phyloP scores from a whole-genome alignment of 2,329 filamentous ascomycete genomes.

The Stagonosporopsis vannaccii region DNA sequence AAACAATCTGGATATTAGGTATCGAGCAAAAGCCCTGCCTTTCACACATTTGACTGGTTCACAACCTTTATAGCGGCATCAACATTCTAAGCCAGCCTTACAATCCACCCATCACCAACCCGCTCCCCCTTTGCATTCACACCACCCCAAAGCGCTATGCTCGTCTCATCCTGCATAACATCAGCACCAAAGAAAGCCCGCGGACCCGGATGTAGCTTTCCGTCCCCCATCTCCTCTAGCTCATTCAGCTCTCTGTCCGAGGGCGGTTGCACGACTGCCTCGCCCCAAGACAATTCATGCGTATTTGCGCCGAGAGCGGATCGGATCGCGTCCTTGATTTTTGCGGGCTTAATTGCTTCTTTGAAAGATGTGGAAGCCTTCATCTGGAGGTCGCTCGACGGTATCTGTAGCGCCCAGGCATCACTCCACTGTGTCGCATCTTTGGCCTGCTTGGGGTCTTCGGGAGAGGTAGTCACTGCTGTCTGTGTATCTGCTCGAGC shows the following conservation, averaged over 20 bases:
- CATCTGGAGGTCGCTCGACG: constrained; percentile 43
- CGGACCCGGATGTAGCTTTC: constrained; percentile 56
- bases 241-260: constrained; percentile 40
- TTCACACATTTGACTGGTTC: too few species aligned
- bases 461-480: not conserved
- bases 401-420: constrained; percentile 56
- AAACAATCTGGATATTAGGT: too few species aligned
- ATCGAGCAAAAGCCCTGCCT: not conserved
- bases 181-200: constrained; percentile 53
- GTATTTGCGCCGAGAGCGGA: constrained; percentile 51
- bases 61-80: not conserved
- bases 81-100: constrained; percentile 43
- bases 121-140: constrained; percentile 52
- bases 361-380: constrained; percentile 32
- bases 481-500: constrained; percentile 20
- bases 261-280: constrained; percentile 51
- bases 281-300: constrained; percentile 53
- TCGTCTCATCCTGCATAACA: constrained; percentile 45
- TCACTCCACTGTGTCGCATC: constrained; percentile 48
- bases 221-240: constrained; percentile 41
- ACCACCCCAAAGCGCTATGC: constrained; percentile 54
- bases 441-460: constrained; percentile 20
- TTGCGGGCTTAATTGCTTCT: constrained; percentile 51
- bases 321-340: constrained; percentile 54
- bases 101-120: constrained; percentile 56